phyloP scores from a whole-genome alignment of 2,329 filamentous ascomycete species.

The Sporothrix dimorphospora region DNA sequence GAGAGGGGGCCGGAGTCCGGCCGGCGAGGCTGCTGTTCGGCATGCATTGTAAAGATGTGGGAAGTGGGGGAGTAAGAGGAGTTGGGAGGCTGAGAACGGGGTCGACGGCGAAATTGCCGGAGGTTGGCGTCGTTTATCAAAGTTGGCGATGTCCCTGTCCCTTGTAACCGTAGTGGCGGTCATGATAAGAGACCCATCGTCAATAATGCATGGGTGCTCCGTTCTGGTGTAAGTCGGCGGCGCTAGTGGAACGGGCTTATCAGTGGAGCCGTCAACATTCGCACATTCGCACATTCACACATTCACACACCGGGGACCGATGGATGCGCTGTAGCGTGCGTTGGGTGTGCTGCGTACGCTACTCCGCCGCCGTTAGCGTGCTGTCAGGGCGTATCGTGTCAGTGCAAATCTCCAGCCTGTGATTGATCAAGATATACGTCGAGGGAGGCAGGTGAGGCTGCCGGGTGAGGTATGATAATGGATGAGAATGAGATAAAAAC shows the following conservation, averaged over 20 bases:
- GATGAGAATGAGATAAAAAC: not conserved
- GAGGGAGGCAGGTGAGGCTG: not conserved
- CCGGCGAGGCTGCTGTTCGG: not conserved
- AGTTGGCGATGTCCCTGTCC: not conserved
- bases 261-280: slow-evolving; percentile 1
- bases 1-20: not conserved
- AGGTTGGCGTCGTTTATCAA: not conserved
- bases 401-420: not conserved
- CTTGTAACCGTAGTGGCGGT: not conserved
- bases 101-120: slow-evolving; percentile 1
- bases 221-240: slow-evolving; percentile 10
- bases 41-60: slow-evolving; percentile 1
- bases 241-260: slow-evolving; percentile 13
- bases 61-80: not conserved
- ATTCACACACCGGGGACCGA: not conserved
- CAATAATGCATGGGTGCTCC: not conserved
- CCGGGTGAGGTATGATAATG: not conserved
- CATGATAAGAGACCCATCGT: slow-evolving; percentile 4
- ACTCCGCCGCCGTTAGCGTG: not conserved
- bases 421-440: not conserved
- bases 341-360: not conserved
- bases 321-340: not conserved
- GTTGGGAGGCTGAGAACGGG: slow-evolving; percentile 7
- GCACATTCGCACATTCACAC: not conserved
- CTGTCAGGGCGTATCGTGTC: not conserved